Evolutionary conservation across 805 yeast species (phyloP), one percentile per base, ranked within the genome.

Genomic region (Metschnikowia baotianmanensis): DNA sequence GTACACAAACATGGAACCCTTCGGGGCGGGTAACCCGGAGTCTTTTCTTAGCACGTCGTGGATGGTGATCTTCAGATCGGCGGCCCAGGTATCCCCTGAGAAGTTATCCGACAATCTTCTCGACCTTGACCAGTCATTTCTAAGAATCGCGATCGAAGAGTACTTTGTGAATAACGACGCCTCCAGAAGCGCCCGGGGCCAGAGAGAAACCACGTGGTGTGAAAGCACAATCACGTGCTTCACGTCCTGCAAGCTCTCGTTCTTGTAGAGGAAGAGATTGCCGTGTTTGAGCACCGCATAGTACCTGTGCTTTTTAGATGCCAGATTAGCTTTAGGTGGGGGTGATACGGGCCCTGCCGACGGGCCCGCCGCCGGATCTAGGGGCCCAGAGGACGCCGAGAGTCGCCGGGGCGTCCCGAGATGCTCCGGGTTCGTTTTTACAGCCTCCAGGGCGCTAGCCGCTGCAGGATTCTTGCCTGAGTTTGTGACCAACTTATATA

Each of bases 221-320:
- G 84, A 76, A 17, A 93, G 61, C 2, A 86, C 88, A 44, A 93
- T 78, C 7, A 86, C 96, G 61, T 87, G 90, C 47, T 77, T 78
- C 15, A 85, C 82, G 58, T 80, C 80, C 55, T 71, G 74, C 57
- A 78, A 71, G 34, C 70, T 67, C 45, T 82, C 84, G 55, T 85
- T 87, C 45, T 78, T 78, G 63, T 86, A 91, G n/a, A 93, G 67
- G 56, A 90, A 87, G 40, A 93, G 63, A 56, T 89, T 89, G 0
- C 96, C 96, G 55, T 90, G 96, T 53, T 86, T 83, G 38, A 89
- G 66, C 0, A 86, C 80, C 1, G 83, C 90, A 58, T 64, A 85
- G 55, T 72, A 85, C 30, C 80, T 65, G 55, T 82, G 86, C 53
- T 78, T 81, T 50, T 69, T 72, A 10, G 44, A 24, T 30, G 57